These are phyloP conservation scores for Teratosphaeria gauchensis DNA, from an alignment of 2,329 filamentous ascomycete genomes.

Conservation along the genomic window DNA sequence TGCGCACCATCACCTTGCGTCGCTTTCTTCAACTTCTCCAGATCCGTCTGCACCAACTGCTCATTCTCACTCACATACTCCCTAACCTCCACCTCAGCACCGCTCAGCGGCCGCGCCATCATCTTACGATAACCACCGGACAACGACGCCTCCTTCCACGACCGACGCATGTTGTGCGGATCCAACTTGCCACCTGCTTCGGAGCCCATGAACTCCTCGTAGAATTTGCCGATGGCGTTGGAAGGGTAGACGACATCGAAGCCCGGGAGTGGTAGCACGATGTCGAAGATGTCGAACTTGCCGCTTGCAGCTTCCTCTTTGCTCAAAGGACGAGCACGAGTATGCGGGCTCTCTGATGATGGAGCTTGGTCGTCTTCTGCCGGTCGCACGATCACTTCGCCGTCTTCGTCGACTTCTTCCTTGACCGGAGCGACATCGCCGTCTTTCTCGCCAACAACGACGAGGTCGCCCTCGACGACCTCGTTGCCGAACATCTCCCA, in stretches of 20 bases:
- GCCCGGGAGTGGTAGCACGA: constrained; percentile 87
- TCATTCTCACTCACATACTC: constrained; percentile 61
- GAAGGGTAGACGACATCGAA: constrained; percentile 79
- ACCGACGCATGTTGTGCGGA: constrained; percentile 76
- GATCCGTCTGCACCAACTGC: constrained; percentile 82
- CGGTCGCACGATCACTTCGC: constrained; percentile 57
- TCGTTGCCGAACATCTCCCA: constrained; percentile 64
- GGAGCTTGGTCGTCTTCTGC: constrained; percentile 44
- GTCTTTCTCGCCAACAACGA: constrained; percentile 56
- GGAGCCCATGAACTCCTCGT: constrained; percentile 74
- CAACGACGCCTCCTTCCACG: constrained; percentile 78
- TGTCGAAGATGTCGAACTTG: constrained; percentile 70
- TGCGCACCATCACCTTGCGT: constrained; percentile 12
- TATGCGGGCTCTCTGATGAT: constrained; percentile 47
- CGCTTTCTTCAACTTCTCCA: constrained; percentile 50
- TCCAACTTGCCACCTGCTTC: constrained; percentile 68
- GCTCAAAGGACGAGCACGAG: constrained; percentile 63
- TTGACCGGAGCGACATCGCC: constrained; percentile 19
- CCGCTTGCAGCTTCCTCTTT: constrained; percentile 70
- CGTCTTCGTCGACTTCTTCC: constrained; percentile 46
- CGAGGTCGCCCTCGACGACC: constrained; percentile 77
- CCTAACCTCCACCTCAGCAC: constrained; percentile 58
- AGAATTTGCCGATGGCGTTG: constrained; percentile 77
- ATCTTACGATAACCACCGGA: constrained; percentile 82
- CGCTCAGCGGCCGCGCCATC: constrained; percentile 56